These are phyloP conservation scores for Neopestalotiopsis sp. DNA, from an alignment of 2,329 filamentous ascomycete genomes.

Conservation along the genomic window DNA sequence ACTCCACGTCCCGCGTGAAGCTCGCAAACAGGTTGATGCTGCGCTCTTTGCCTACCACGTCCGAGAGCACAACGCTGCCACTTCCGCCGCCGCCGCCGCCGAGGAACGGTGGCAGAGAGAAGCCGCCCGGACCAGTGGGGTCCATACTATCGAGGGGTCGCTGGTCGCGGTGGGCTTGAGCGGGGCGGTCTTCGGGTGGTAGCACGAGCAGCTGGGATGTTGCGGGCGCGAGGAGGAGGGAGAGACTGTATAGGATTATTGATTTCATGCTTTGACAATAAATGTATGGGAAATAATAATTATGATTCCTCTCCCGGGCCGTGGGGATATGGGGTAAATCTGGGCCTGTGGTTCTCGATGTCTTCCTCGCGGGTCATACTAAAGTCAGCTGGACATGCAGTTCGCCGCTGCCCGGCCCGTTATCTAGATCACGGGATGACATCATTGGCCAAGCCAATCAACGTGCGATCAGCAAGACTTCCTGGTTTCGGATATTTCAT, in stretches of 20 bases:
- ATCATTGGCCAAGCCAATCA: background rate
- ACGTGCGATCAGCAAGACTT: background rate
- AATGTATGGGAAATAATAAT: background rate
- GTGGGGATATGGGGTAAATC: background rate
- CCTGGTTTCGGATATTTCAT: background rate
- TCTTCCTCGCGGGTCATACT: background rate
- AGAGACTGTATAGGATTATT: background rate
- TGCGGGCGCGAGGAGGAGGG: constrained; percentile 22
- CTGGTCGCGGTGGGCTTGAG: constrained; percentile 27
- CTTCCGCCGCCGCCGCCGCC: constrained; percentile 27
- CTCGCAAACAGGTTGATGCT: constrained; percentile 85
- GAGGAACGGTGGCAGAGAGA: constrained; percentile 15
- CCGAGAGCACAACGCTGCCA: constrained; percentile 73
- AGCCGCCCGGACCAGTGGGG: constrained; percentile 25
- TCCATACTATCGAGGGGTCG: constrained; percentile 38
- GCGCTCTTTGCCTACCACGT: constrained; percentile 81
- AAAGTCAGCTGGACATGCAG: constrained; percentile 1
- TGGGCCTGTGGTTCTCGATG: background rate
- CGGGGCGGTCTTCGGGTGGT: constrained; percentile 27
- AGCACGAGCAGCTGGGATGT: constrained; percentile 28
- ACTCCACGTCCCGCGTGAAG: constrained; percentile 76
- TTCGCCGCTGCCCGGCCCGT: background rate
- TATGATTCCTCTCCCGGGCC: background rate
- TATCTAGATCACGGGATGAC: background rate
- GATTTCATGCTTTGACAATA: constrained; percentile 14